Evolutionary conservation across 371 early-diverging fungal genomes (phyloP).

Genomic region (Smittium culicis): DNA sequence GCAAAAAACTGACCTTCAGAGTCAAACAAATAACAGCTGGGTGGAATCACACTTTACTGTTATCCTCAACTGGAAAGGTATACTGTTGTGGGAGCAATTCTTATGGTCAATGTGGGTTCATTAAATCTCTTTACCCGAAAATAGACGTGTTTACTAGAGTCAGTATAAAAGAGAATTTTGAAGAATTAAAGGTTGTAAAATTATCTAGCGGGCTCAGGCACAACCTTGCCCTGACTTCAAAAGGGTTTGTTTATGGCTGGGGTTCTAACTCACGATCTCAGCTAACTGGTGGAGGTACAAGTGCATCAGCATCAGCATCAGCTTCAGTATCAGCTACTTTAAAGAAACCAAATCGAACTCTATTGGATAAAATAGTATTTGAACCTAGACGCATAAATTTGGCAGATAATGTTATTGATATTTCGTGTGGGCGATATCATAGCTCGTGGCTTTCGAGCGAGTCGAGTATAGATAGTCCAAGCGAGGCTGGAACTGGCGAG

Average conservation of each 20-base stretch:
- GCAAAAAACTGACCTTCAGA: neutral
- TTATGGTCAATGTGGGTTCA: slow-evolving; percentile 26
- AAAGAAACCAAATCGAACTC: neutral
- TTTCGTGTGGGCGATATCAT: slow-evolving; percentile 6
- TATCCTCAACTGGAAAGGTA: slow-evolving; percentile 13
- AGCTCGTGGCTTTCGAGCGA: neutral
- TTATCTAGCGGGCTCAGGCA: slow-evolving; percentile 29
- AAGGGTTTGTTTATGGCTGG: slow-evolving; percentile 25
- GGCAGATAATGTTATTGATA: slow-evolving; percentile 11
- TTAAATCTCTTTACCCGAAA: neutral
- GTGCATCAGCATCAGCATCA: neutral
- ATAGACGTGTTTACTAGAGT: neutral
- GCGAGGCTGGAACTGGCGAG: no score
- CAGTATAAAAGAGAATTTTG: neutral
- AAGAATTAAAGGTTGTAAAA: slow-evolving; percentile 5
- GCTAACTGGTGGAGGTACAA: slow-evolving; percentile 18
- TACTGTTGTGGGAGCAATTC: slow-evolving; percentile 17
- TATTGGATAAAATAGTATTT: neutral
- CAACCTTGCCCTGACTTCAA: slow-evolving; percentile 29
- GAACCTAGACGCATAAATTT: neutral
- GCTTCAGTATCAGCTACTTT: no score
- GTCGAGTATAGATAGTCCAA: no score
- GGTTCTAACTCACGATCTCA: slow-evolving; percentile 27
- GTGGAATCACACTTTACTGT: slow-evolving; percentile 52
- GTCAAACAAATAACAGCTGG: slow-evolving; percentile 40